phyloP scores from a whole-genome alignment of 2,329 filamentous ascomycete species.

The Plectosphaerella plurivora region DNA sequence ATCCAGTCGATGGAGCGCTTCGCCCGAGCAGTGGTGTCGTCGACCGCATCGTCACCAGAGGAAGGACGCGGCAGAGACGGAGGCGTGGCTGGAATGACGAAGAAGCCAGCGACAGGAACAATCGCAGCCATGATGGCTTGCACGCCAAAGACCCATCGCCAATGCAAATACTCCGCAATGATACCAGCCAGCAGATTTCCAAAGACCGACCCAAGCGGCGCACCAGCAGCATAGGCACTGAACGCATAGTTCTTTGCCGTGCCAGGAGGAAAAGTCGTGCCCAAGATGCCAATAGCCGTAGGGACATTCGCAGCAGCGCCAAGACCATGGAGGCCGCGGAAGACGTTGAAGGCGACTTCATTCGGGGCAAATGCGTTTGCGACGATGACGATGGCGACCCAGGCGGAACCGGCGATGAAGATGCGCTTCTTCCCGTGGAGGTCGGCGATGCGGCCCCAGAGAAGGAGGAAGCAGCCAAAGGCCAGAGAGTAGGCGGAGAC shows the following conservation, averaged over 20 bases:
- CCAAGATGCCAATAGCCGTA: conserved; percentile 66
- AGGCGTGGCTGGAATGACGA: conserved; percentile 54
- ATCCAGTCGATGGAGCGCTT: conserved; percentile 60
- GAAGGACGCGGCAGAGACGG: conserved; percentile 15
- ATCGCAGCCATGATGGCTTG: conserved; percentile 55
- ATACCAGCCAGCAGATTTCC: conserved; percentile 63
- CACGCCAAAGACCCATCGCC: conserved; percentile 66
- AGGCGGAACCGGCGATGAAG: conserved; percentile 60
- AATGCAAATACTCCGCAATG: conserved; percentile 56
- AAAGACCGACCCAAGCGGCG: conserved; percentile 59
- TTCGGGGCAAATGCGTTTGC: conserved; percentile 60
- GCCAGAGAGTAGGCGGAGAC: conserved; percentile 61
- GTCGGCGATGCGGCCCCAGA: conserved; percentile 65
- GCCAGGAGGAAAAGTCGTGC: conserved; percentile 61
- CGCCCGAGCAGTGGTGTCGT: conserved; percentile 20
- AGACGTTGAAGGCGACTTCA: conserved; percentile 64
- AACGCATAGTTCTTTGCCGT: conserved; percentile 70
- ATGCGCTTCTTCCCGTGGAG: conserved; percentile 62
- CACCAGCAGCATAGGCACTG: conserved; percentile 58
- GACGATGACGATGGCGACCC: conserved; percentile 55
- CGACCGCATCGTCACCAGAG: conserved; percentile 6
- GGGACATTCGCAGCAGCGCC: conserved; percentile 67
- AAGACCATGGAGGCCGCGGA: conserved; percentile 63
- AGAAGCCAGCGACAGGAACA: conserved; percentile 51
- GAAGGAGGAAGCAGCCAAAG: conserved; percentile 63